These are phyloP conservation scores for Otatea glauca DNA, from an alignment of 176 grass and related monocot species.

Conservation along the genomic window DNA sequence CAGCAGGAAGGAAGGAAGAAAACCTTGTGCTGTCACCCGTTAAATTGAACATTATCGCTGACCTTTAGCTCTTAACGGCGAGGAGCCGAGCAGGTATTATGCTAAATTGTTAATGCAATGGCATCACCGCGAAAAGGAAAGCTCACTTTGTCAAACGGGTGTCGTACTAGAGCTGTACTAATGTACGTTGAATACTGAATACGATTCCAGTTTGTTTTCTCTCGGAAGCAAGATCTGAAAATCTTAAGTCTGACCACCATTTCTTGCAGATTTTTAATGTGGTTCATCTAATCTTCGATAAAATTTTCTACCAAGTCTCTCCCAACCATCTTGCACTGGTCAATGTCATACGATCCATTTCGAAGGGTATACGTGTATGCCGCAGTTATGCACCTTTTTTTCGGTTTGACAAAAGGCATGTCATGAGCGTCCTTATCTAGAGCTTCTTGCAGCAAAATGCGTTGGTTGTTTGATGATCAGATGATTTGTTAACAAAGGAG, in stretches of 20 bases:
- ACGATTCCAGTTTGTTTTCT: conserved; percentile 6
- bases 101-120: not conserved
- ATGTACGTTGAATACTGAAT: conserved; percentile 6
- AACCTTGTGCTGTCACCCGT: not conserved
- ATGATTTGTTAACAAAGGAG: not conserved
- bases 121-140: conserved; percentile 38
- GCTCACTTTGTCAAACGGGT: conserved; percentile 25
- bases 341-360: not conserved
- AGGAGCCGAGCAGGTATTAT: not conserved
- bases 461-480: not conserved
- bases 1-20: not conserved
- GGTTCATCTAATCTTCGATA: not conserved
- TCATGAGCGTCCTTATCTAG: not conserved
- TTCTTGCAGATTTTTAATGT: not conserved
- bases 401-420: not conserved
- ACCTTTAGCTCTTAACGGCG: conserved; percentile 22
- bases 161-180: conserved; percentile 39
- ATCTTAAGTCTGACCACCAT: not conserved
- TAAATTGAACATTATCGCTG: conserved; percentile 40
- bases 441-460: conserved; percentile 6
- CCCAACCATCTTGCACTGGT: not conserved
- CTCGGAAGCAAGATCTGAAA: not conserved
- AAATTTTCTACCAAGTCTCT: not conserved
- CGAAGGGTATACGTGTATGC: not conserved
- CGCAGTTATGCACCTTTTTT: not conserved